Evolutionary conservation across 116 monocot genomes (phyloP), one percentile per base, ranked within the genome.

Genomic region (Zostera marina): DNA sequence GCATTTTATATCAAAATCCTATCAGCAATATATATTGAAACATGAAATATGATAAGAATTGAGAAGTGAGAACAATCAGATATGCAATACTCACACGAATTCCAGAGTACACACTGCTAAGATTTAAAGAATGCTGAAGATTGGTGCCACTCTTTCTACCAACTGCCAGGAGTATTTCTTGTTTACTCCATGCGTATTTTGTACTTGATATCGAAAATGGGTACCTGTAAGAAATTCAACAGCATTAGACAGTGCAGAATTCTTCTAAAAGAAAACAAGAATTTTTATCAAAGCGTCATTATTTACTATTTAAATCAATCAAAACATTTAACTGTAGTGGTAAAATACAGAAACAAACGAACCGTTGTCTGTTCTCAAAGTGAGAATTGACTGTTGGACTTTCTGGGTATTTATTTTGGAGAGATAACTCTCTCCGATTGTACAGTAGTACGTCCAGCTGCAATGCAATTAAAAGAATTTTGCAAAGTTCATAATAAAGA

Each of bases 31-130:
- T 11, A 59, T 10, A 21, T 11, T 59, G 43, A 44, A 59, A 9
- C 19, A 22, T 59, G 16, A 32, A 32, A 32, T 32, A 32, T 32
- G 32, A 32, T 32, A n/a, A n/a, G n/a, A n/a, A n/a, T n/a, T n/a
- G n/a, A 40, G 41, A 20, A 42, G 9, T 17, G 8, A 10, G 19
- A 40, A 59, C 7, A 5, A 2, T 42, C 59, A 59, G 42, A 15
- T 42, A 44, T 42, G 16, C 26, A 9, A 62, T 15, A 14, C 25
- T 51, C 17, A 63, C 85, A 41, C 74, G 77, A 72, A 85, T 58
- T 60, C 74, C 80, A 60, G 41, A 47, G 60, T 85, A 85, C 66
- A 77, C 80, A 72, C 85, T 85, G 44, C 21, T 61, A 19, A 85
- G 80, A 23, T 57, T 76, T 13, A 85, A 40, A 13, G 72, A 67